Evolutionary conservation across 108 stramenopile species (phyloP), one percentile per base, ranked within the genome.

Genomic region (Cyclotella choctawhatcheeana): DNA sequence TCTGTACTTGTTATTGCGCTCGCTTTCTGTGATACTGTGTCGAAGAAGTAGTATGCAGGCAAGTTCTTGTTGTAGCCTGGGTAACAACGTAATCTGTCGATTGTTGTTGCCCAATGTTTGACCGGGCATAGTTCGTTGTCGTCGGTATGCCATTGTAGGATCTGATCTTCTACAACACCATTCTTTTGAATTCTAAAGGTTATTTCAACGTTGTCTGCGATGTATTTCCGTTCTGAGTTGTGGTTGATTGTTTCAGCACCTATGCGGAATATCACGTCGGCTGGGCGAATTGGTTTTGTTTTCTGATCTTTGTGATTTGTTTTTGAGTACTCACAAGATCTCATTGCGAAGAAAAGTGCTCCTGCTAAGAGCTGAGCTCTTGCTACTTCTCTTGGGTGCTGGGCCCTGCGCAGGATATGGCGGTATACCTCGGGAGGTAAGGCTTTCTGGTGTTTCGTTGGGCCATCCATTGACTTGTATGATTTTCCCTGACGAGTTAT

Each of bases 261-360:
- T 6, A 52, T 33, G 10, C 51, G 1, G 35, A 58, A 69, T 40
- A 21, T 69, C 2, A 69, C 56, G 54, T 58, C 68, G 8, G 32
- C 14, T 26, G 35, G 54, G 13, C 54, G 31, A 20, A 65, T 65
- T 29, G 45, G 6, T 50, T 26, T 48, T 27, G 55, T 69, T 56
- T 5, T 56, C 35, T 55, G 53, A 5, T 65, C 45, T 26, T 20
- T 69, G 12, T 44, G n/a, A 21, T 44, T 18, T n/a, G 26, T 25
- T 6, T 61, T 35, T 26, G 33, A 26, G 37, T 72, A 72, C 21
- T 72, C 71, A 40, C 61, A 63, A 13, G 71, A 72, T 51, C 71
- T 29, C 71, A 72, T 72, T 21, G 34, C 18, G 26, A 63, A 63
- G 27, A 63, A 72, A 13, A 72, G 29, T 25, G 71, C 43, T 6